Evolutionary conservation across 441 rosid genomes (phyloP), one percentile per base, ranked within the genome.

Genomic region (Geranium incanum): DNA sequence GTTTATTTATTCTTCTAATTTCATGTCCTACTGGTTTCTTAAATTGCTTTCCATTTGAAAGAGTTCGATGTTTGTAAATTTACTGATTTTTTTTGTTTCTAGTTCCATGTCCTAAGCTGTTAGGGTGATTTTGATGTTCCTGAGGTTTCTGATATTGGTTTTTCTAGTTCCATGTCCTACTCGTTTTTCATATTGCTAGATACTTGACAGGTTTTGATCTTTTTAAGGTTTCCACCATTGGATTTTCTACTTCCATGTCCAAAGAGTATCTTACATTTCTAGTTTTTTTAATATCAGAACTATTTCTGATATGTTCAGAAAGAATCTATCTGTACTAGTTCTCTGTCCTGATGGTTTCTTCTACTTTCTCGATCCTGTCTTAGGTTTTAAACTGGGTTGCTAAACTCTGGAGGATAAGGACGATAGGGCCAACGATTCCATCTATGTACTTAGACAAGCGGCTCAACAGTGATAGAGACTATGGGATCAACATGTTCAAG

Each of bases 371-470:
- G 23, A 45, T 45, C 15, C 4, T 43, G 43, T 45, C 55, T 15
- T 57, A 57, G 63, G 63, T 57, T 16, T 7, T 57, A 15, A 8
- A 57, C 21, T 57, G 63, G 63, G 63, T 57, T 16, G 63, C 63
- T 57, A 57, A 57, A 15, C 63, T 15, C 63, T 57, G 63, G 63
- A 57, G 63, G 18, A 6, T 57, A 21, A 57, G 63, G 63, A 57
- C 63, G 2, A 18, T 57, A 16, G 63, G 63, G 63, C 63, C 63
- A 57, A 57, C 8, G 23, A 15, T 57, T 57, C 63, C 63, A 57
- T 57, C 63, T 15, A 57, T 57, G 63, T 57, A 57, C 63, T 18
- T 57, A 57, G 63, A 57, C 63, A 57, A 57, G 8, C 19, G 63
- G 7, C 63, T 57, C 5, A 21, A 57, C 4, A 18, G 21, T 57